phyloP scores from a whole-genome alignment of 2,329 filamentous ascomycete genomes.

The Fusarium sp. region DNA sequence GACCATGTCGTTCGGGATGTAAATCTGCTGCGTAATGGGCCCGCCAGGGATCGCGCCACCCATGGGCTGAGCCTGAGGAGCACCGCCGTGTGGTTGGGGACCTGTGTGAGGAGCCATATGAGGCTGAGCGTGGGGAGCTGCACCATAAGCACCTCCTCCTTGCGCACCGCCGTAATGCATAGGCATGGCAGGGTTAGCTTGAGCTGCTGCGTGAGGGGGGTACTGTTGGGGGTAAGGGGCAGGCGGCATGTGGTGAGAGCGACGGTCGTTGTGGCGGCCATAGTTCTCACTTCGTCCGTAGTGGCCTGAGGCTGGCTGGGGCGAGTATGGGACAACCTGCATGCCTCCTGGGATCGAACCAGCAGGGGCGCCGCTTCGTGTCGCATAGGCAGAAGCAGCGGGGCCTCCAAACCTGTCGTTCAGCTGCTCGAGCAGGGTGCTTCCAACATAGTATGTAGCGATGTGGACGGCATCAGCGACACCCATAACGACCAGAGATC shows the following conservation, averaged over 20 bases:
- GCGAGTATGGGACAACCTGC: constrained; percentile 98
- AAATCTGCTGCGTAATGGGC: constrained; percentile 96
- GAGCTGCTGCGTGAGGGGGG: constrained; percentile 70
- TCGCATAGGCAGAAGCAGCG: constrained; percentile 96
- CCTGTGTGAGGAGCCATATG: constrained; percentile 72
- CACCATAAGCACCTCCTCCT: constrained; percentile 77
- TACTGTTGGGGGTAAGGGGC: constrained; percentile 80
- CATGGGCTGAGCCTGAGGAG: constrained; percentile 80
- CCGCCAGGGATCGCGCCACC: constrained; percentile 68
- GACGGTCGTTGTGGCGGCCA: constrained; percentile 77
- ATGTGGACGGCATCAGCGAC: constrained; percentile 99
- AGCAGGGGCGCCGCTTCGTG: constrained; percentile 90
- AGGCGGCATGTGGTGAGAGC: constrained; percentile 80
- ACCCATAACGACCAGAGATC: constrained; percentile 97
- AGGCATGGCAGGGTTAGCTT: constrained; percentile 71
- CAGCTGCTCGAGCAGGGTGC: constrained; percentile 96
- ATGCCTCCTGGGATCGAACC: constrained; percentile 96
- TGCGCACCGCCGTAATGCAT: constrained; percentile 86
- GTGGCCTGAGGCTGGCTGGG: constrained; percentile 91
- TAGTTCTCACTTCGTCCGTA: constrained; percentile 93
- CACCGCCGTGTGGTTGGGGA: constrained; percentile 70
- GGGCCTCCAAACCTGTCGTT: constrained; percentile 97
- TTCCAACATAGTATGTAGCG: constrained; percentile 97
- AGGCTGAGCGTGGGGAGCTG: constrained; percentile 80
- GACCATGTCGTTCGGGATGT: constrained; percentile 99